Evolutionary conservation across 2,329 filamentous ascomycete species (phyloP).

Genomic region (Cladosporium austrohemisphaericum): DNA sequence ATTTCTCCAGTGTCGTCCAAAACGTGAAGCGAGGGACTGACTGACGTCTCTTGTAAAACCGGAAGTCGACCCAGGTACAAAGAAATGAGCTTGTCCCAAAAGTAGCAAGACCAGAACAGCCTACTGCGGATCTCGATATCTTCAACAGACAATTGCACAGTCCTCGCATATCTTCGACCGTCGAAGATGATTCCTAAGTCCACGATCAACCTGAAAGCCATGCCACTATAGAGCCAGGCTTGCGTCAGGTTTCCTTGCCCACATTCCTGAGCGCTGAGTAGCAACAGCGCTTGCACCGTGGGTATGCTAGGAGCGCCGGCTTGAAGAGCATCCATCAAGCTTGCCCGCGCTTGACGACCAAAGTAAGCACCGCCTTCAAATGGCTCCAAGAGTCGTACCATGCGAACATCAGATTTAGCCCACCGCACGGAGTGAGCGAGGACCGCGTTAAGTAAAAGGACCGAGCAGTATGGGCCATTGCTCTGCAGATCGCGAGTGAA

Average conservation of each 20-base stretch:
- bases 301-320: constrained; percentile 47
- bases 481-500: constrained; percentile 52
- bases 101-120: constrained; percentile 56
- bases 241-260: constrained; percentile 57
- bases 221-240: constrained; percentile 52
- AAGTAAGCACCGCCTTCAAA: constrained; percentile 13
- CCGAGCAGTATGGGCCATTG: constrained; percentile 49
- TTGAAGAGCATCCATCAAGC: constrained; percentile 16
- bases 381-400: constrained; percentile 17
- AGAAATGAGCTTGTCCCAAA: constrained; percentile 62
- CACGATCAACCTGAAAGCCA: constrained; percentile 50
- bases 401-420: constrained; percentile 44
- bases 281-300: constrained; percentile 57
- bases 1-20: constrained; percentile 59
- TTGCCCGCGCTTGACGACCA: constrained; percentile 7
- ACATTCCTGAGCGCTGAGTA: constrained; percentile 59
- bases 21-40: constrained; percentile 49
- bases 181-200: constrained; percentile 48
- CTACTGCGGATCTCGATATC: constrained; percentile 11
- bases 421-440: constrained; percentile 56
- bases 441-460: constrained; percentile 49
- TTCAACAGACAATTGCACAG: constrained; percentile 52
- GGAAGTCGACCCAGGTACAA: constrained; percentile 58
- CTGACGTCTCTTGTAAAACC: constrained; percentile 51
- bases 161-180: constrained; percentile 20